Conservation (phyloP, 257 asterid species). For the Echium plantagineum region DNA sequence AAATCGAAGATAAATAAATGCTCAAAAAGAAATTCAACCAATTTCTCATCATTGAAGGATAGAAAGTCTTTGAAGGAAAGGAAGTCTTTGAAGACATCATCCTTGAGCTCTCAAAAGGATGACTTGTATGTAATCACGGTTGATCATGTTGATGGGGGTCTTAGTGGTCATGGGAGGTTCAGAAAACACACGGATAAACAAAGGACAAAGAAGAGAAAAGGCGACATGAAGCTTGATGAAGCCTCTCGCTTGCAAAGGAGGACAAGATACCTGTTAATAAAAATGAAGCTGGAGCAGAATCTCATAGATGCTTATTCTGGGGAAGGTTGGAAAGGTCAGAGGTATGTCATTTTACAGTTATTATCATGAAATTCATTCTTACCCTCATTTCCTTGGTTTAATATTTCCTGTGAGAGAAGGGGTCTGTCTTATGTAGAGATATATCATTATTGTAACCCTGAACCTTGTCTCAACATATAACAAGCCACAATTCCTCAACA, state of each 20-base stretch:
- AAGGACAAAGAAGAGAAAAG: constrained; percentile 46
- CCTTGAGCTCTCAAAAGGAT: constrained; percentile 25
- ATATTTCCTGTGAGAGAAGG: no score
- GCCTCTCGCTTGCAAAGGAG: constrained; percentile 81
- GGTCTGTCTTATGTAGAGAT: no score
- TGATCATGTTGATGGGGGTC: constrained; percentile 17
- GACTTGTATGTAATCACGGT: constrained; percentile 11
- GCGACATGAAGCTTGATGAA: constrained; percentile 56
- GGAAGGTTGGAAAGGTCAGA: constrained; percentile 99
- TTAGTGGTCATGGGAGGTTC: constrained; percentile 23
- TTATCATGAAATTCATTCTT: neutral
- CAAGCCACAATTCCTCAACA: no score
- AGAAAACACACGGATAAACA: constrained; percentile 27
- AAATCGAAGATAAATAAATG: constrained; percentile 24
- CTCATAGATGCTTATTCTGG: constrained; percentile 90
- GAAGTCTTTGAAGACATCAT: constrained; percentile 35
- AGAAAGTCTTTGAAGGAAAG: constrained; percentile 32
- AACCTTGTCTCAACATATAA: no score
- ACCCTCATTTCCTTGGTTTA: no score
- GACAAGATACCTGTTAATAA: constrained; percentile 71
- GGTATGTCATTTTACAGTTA: constrained; percentile 37
- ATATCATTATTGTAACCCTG: no score
- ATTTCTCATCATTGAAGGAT: constrained; percentile 31
- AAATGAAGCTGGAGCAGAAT: constrained; percentile 91
- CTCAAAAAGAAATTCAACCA: constrained; percentile 35